Base-by-base conservation (phyloP, 2,329 filamentous ascomycete species). In the Trichoderma hamatum region DNA sequence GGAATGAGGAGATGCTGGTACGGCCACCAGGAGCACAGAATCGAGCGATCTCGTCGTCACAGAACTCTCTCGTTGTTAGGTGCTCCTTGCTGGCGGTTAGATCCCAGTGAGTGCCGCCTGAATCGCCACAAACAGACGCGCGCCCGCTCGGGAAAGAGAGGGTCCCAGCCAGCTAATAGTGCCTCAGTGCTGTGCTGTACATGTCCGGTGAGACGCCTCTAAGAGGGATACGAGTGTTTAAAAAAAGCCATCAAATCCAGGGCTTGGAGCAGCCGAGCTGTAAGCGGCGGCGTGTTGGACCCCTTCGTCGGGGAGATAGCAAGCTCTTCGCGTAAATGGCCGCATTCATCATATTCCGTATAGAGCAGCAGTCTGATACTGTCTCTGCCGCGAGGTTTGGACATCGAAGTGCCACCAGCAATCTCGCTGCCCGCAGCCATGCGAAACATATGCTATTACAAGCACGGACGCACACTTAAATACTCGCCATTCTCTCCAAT, bases 141-240 rank as follows among this genome's bases (percentile, higher is more conserved):
- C 61, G 61, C 49, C 61, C 61, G 46, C 60, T 39, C 39, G 60
- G 46, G 61, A 64, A 34, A 55, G 61, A 64, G 49, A 55, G 24
- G 24, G 58, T 14, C 61, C 61, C 7, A 19, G 39, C 39, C 61
- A 55, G 21, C 36, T n/a, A 21, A 63, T 24, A 13, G 51, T 16
- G 13, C 14, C 13, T 54, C 30, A n/a, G 34, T 39, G 36, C 36
- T 43, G 5, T 43, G 14, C 36, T 5, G 34, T 60, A 60, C 24
- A 30, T 21, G 43, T 46, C 16, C 32, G n/a, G 56, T 60, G 32
- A 61, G 58, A 46, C 58, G 58, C 36, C 39, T 32, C 26, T 19
- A 28, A 28, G 58, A 32, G n/a, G 43, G 43, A 62, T 51, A 62
- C 59, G 59, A 62, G 59, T 24, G 19, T 34, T 43, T 13, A 16